phyloP scores from a whole-genome alignment of 805 yeast species.

The Kockiozyma suomiensis region DNA sequence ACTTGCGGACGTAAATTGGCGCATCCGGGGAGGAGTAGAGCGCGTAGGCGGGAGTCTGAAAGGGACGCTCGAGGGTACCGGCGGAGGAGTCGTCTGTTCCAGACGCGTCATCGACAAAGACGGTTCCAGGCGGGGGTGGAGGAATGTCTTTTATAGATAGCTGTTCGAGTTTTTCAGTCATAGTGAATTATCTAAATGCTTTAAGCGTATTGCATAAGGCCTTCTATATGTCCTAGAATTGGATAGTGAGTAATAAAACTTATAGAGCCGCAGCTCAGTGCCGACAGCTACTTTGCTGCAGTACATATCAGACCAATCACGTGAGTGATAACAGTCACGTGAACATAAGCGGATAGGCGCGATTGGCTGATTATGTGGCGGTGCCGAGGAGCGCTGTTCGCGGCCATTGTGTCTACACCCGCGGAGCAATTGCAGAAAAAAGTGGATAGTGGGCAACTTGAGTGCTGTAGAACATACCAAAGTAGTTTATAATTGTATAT shows the following conservation, averaged over 20 bases:
- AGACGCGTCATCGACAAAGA: conserved; percentile 64
- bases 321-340: conserved; percentile 17
- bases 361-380: conserved; percentile 15
- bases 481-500: not conserved
- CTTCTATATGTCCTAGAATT: no score
- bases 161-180: conserved; percentile 10
- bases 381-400: conserved; percentile 8
- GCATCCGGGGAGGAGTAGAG: conserved; percentile 50
- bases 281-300: not conserved
- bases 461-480: not conserved
- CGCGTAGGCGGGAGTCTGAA: conserved; percentile 83
- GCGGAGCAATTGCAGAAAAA: not conserved
- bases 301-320: not conserved
- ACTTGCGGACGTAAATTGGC: conserved; percentile 55
- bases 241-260: not conserved
- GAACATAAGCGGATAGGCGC: conserved; percentile 3
- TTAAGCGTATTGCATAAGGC: no score
- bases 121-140: conserved; percentile 25
- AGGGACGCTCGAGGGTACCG: conserved; percentile 53
- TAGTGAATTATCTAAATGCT: no score
- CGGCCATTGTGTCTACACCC: not conserved
- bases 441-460: not conserved
- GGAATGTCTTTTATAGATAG: conserved; percentile 8
- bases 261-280: not conserved
- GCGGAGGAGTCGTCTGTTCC: conserved; percentile 65